These are phyloP conservation scores for Musa schizocarpa DNA, from an alignment of 176 grass and related monocot species.

Conservation along the genomic window DNA sequence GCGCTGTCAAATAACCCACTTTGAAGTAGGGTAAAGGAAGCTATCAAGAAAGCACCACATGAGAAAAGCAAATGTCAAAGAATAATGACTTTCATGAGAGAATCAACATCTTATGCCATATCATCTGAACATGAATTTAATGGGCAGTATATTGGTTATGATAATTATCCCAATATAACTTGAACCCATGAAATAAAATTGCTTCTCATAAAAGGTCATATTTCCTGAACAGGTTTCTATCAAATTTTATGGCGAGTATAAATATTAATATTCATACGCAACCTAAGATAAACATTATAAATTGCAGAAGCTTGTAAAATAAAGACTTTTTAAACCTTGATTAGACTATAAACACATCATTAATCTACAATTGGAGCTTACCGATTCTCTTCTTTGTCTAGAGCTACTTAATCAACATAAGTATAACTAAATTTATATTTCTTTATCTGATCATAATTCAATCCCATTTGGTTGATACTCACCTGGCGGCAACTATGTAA, in stretches of 20 bases:
- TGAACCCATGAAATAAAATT: not conserved
- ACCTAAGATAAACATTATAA: not conserved
- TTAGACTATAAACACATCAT: not conserved
- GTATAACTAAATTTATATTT: no score
- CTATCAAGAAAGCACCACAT: slow-evolving; percentile 31
- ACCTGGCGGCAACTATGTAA: no score
- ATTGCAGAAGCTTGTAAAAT: not conserved
- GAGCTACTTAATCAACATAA: not conserved
- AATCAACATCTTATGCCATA: slow-evolving; percentile 2
- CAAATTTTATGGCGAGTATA: not conserved
- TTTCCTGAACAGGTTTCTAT: not conserved
- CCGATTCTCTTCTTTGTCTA: not conserved
- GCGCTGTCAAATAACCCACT: slow-evolving; percentile 81
- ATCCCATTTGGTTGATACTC: no score
- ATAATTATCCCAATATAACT: not conserved
- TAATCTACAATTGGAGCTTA: not conserved
- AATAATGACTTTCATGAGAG: not conserved
- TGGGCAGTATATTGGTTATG: not conserved
- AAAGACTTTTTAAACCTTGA: not conserved
- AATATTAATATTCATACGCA: not conserved
- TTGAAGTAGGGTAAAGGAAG: slow-evolving; percentile 95
- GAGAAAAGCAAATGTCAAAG: not conserved
- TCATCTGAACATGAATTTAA: not conserved
- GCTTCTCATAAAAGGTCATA: not conserved
- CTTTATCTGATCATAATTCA: no score